phyloP scores from a whole-genome alignment of 176 grass and related monocot species.

The Eragrostis nindensis region DNA sequence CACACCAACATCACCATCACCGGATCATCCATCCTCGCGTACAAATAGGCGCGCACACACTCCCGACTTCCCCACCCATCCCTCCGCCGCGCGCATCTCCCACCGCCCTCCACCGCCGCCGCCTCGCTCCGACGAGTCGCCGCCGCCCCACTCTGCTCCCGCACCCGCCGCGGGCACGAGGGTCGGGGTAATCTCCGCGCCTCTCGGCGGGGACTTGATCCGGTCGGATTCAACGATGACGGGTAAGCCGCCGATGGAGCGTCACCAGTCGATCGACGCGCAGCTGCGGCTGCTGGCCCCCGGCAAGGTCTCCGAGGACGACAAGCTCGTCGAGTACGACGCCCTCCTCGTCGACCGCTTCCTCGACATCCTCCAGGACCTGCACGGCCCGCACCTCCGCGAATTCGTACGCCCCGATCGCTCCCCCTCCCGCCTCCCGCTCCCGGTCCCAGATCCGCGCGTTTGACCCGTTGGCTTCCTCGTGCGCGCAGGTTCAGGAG shows the following conservation, averaged over 20 bases:
- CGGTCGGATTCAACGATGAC: slow-evolving; percentile 16
- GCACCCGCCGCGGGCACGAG: slow-evolving; percentile 3
- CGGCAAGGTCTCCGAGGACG: slow-evolving; percentile 86
- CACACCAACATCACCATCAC: background rate
- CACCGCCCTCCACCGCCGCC: background rate
- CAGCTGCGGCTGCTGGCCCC: slow-evolving; percentile 79
- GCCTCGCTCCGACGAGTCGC: slow-evolving; percentile 10
- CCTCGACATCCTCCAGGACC: slow-evolving; percentile 87
- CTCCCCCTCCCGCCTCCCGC: background rate
- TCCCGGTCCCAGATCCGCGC: slow-evolving; percentile 30
- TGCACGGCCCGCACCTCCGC: slow-evolving; percentile 71
- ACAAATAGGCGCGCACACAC: slow-evolving; percentile 36
- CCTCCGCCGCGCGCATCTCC: background rate
- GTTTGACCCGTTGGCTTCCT: slow-evolving; percentile 12
- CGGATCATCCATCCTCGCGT: background rate
- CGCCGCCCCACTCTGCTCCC: background rate
- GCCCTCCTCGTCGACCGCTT: slow-evolving; percentile 88
- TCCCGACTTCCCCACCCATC: background rate
- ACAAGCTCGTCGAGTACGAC: slow-evolving; percentile 94
- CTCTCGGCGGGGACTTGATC: background rate
- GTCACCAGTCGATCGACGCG: slow-evolving; percentile 90
- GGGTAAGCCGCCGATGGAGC: slow-evolving; percentile 54
- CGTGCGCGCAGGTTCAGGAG: slow-evolving; percentile 75
- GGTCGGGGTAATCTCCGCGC: background rate
- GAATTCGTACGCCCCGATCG: slow-evolving; percentile 58